Percentiles rank a stretch among this genome's conserved stretches.
Conservation (phyloP, 129 eudicot genomes). For the Lactuca saligna region DNA sequence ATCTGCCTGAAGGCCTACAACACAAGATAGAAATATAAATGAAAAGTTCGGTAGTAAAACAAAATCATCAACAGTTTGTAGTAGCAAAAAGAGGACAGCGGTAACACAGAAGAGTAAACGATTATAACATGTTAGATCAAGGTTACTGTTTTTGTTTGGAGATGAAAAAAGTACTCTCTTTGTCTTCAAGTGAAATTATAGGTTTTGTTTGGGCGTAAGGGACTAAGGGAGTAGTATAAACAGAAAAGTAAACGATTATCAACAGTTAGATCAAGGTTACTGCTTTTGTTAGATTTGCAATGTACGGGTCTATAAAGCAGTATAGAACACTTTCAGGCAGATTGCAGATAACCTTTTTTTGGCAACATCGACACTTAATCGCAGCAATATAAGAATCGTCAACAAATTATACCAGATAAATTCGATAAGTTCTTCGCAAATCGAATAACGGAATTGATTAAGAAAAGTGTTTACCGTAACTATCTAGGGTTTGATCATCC, state of each 20-base stretch:
- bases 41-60: too few relatives aligned
- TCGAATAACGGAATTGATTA: neutral
- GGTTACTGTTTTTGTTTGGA: too few relatives aligned
- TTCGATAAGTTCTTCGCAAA: neutral
- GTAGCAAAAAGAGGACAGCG: too few relatives aligned
- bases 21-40: neutral
- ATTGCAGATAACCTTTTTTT: neutral
- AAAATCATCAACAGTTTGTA: too few relatives aligned
- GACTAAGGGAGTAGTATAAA: neutral
- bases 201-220: neutral
- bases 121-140: too few relatives aligned
- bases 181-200: neutral
- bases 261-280: conserved; percentile 16
- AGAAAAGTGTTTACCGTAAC: conserved; percentile 51
- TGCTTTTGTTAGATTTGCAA: conserved; percentile 13
- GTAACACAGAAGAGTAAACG: too few relatives aligned
- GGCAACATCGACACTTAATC: neutral
- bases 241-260: neutral
- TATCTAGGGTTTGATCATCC: conserved; percentile 87
- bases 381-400: neutral
- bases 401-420: neutral
- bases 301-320: conserved; percentile 1
- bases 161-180: too few relatives aligned
- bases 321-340: neutral
- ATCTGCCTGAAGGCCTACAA: conserved; percentile 82